Evolutionary conservation across 768 basidiomycete genomes (phyloP).

Genomic region (Kockovaella imperatae): DNA sequence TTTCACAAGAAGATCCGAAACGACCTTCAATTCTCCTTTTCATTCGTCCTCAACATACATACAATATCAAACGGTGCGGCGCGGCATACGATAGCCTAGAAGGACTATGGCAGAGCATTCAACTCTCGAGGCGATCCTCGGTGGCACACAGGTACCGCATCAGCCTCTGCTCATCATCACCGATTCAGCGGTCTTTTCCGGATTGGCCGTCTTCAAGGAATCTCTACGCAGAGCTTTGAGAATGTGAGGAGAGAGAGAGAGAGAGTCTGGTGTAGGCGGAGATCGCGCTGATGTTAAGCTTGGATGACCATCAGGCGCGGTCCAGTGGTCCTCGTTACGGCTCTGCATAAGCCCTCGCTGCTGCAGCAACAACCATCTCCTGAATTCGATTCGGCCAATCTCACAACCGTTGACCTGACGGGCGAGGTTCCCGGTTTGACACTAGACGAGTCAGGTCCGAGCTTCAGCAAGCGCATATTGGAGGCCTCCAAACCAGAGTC

Average conservation of each 20-base stretch:
- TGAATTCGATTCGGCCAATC: not conserved
- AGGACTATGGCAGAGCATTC: slow-evolving; percentile 7
- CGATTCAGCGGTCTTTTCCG: slow-evolving; percentile 30
- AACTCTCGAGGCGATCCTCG: slow-evolving; percentile 22
- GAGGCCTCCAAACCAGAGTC: slow-evolving; percentile 7
- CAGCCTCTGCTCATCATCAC: slow-evolving; percentile 36
- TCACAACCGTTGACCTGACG: not conserved
- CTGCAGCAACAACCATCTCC: not conserved
- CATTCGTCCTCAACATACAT: too few relatives aligned
- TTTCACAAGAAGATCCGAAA: too few relatives aligned
- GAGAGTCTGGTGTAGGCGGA: not conserved
- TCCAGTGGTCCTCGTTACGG: not conserved
- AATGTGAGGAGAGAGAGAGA: slow-evolving; percentile 12
- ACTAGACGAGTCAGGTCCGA: not conserved
- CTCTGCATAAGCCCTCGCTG: not conserved
- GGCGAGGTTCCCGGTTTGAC: not conserved
- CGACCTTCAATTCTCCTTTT: too few relatives aligned
- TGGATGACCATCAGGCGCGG: not conserved
- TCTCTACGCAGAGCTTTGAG: slow-evolving; percentile 18
- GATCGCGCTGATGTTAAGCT: not conserved
- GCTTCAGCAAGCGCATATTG: slow-evolving; percentile 1
- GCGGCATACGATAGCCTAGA: too few relatives aligned
- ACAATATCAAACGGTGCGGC: too few relatives aligned
- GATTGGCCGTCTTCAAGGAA: slow-evolving; percentile 30
- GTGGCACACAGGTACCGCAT: slow-evolving; percentile 34